These are phyloP conservation scores for Fusarium caatingaense DNA, from an alignment of 2,329 filamentous ascomycete species.

Conservation along the genomic window DNA sequence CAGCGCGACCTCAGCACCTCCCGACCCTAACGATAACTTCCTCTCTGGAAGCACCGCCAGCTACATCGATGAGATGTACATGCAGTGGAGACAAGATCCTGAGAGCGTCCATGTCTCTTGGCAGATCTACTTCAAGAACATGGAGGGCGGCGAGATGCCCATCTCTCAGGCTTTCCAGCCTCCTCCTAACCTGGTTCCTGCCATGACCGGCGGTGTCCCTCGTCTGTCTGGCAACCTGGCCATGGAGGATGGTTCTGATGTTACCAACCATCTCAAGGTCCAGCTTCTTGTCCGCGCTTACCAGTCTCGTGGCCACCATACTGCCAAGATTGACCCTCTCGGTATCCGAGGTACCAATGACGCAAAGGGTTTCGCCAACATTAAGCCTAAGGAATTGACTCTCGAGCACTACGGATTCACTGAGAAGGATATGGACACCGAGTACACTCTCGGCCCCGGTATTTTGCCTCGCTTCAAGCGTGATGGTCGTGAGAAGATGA, in stretches of 20 bases:
- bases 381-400: slow-evolving; percentile 90
- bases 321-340: slow-evolving; percentile 95
- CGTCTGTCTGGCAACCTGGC: slow-evolving; percentile 77
- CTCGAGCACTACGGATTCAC: slow-evolving; percentile 96
- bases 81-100: slow-evolving; percentile 95
- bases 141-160: slow-evolving; percentile 98
- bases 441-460: slow-evolving; percentile 92
- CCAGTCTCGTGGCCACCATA: slow-evolving; percentile 97
- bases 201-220: slow-evolving; percentile 81
- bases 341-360: slow-evolving; percentile 78
- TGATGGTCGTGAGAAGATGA: slow-evolving; percentile 93
- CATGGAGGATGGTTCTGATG: slow-evolving; percentile 77
- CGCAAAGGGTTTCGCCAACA: slow-evolving; percentile 82
- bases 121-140: slow-evolving; percentile 99
- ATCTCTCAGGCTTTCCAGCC: slow-evolving; percentile 97
- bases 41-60: slow-evolving; percentile 96
- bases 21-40: slow-evolving; percentile 94
- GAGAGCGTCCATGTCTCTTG: slow-evolving; percentile 96
- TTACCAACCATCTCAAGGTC: slow-evolving; percentile 97
- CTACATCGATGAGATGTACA: slow-evolving; percentile 99
- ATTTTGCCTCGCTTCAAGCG: slow-evolving; percentile 95
- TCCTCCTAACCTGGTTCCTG: slow-evolving; percentile 89
- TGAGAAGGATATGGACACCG: slow-evolving; percentile 91
- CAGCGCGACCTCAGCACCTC: slow-evolving; percentile 62
- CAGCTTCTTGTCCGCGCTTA: slow-evolving; percentile 97